phyloP scores from a whole-genome alignment of 257 asterid species.

The Salvia rosmarinus region DNA sequence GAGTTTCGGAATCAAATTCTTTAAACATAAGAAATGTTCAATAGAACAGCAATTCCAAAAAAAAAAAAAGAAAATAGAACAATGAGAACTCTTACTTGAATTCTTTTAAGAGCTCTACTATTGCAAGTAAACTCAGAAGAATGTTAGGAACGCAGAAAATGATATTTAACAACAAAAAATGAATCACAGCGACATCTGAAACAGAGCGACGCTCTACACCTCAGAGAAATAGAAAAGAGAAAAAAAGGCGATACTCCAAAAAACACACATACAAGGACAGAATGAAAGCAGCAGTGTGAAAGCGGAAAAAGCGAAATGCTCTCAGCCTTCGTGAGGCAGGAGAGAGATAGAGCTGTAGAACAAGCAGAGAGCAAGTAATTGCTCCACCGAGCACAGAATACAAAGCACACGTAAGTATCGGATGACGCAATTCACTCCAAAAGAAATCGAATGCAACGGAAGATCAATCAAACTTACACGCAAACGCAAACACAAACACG shows the following conservation, averaged over 20 bases:
- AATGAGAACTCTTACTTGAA: not conserved
- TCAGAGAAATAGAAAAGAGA: not conserved
- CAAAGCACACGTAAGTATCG: conserved; percentile 31
- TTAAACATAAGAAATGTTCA: not conserved
- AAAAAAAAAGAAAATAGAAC: not conserved
- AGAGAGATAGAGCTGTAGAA: conserved; percentile 32
- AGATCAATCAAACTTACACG: conserved; percentile 30
- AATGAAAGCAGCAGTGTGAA: not conserved
- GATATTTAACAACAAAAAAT: not conserved
- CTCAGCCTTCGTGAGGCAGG: conserved; percentile 16
- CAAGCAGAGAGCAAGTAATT: conserved; percentile 29
- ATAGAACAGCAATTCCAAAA: not conserved
- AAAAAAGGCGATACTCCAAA: conserved; percentile 20
- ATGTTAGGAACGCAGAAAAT: not conserved
- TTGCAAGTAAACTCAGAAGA: not conserved
- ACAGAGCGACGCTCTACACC: conserved; percentile 36
- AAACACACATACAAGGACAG: conserved; percentile 21
- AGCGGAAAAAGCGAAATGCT: conserved; percentile 27
- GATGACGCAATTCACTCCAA: conserved; percentile 38
- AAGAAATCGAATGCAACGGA: conserved; percentile 33
- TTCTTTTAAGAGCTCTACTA: not conserved
- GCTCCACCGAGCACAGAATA: conserved; percentile 44
- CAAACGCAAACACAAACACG: conserved; percentile 4
- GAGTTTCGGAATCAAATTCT: conserved; percentile 16
- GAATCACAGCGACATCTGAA: conserved; percentile 24